Base-by-base conservation (phyloP, 1,284 basidiomycete genomes). In the Pseudozyma flocculosa region DNA sequence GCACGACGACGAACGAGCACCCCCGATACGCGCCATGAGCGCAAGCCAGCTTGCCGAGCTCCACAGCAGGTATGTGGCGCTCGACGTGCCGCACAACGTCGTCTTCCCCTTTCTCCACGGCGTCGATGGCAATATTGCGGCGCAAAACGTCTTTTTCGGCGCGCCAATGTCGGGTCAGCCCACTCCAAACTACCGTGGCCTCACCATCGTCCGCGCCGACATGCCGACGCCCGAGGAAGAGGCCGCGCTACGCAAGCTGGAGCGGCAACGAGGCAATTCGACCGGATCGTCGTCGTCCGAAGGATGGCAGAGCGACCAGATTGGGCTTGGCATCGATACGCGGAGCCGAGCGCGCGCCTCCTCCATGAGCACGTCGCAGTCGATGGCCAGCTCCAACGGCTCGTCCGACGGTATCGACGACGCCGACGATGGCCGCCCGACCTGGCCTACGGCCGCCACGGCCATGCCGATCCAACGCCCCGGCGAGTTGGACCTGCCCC, bases 91-190 rank as follows among this genome's bases (percentile, higher is more conserved):
- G 17, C 70, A 72, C 42, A 39, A 44, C 38, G 59, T 70, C 49
- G 64, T 77, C 41, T 76, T 77, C 30, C 75, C 75, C 42, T 77
- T 69, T 42, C 53, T 77, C 17, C 74, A 77, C 46, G 74, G 75
- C 36, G 72, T 73, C 38, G 72, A 74, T 43, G 69, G 68, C 37
- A 64, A 61, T 48, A 70, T 62, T 38, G 45, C 56, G 11, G 63
- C 59, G 4, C 75, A 77, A 23, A 75, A 72, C 50, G 36, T 49
- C 38, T 77, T 74, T 49, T 77, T 77, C 43, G 51, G 62, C 21
- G 73, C 66, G 0, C 67, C 72, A 2, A 15, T 48, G 23, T 45
- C 34, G 5, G 72, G 69, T 15, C 64, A 66, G 29, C 65, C 64
- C 0, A 54, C 68, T 10, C 75, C 75, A 1, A 41, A 52, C 15